Conservation (phyloP, 768 basidiomycete species). For the Suillus tomentosus region DNA sequence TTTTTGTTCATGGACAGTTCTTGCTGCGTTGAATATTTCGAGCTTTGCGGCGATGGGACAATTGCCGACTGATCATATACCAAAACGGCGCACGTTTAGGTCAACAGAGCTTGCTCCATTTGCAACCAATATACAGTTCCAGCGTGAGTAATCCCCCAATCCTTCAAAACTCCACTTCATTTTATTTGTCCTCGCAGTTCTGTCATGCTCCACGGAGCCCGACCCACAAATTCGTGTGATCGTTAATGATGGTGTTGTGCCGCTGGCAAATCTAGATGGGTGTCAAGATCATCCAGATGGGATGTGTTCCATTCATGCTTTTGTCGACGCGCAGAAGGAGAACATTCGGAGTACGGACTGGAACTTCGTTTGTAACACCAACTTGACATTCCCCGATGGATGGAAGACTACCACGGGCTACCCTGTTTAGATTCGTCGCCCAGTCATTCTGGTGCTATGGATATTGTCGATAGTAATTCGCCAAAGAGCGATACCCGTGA, state of each 20-base stretch:
- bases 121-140: slow-evolving; percentile 83
- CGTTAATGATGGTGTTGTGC: slow-evolving; percentile 82
- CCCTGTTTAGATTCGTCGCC: slow-evolving; percentile 31
- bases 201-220: slow-evolving; percentile 52
- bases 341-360: slow-evolving; percentile 67
- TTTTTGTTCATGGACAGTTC: slow-evolving; percentile 41
- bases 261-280: slow-evolving; percentile 70
- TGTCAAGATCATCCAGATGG: slow-evolving; percentile 74
- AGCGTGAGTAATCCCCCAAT: slow-evolving; percentile 52
- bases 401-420: slow-evolving; percentile 79
- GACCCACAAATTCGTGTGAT: slow-evolving; percentile 73
- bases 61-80: slow-evolving; percentile 68
- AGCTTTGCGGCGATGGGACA: slow-evolving; percentile 68
- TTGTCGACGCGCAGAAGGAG: slow-evolving; percentile 67
- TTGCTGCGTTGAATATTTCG: slow-evolving; percentile 80
- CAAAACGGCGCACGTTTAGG: slow-evolving; percentile 60
- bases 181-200: slow-evolving; percentile 43
- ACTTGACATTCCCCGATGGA: slow-evolving; percentile 70
- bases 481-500: neutral
- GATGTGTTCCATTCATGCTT: slow-evolving; percentile 71
- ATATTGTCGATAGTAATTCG: neutral
- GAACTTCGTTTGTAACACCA: slow-evolving; percentile 66
- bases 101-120: slow-evolving; percentile 78
- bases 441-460: neutral
- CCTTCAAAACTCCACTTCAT: slow-evolving; percentile 12